Conservation (phyloP, 805 yeast species). For the Limtongia smithiae region DNA sequence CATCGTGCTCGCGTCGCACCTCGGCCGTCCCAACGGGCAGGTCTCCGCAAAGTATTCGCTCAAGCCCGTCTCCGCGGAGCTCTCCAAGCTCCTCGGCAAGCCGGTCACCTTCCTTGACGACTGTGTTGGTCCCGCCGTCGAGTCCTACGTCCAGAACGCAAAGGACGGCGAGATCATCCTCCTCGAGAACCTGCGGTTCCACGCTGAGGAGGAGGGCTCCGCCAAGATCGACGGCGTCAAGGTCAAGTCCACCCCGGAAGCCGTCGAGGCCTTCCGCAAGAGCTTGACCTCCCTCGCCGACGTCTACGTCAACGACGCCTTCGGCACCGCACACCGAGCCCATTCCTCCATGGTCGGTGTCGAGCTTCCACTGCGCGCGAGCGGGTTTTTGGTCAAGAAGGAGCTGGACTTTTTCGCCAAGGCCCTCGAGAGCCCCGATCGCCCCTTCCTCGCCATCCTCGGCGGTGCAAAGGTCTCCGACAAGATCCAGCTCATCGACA, state of each 20-base stretch:
- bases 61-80: constrained; percentile 89
- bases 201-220: constrained; percentile 87
- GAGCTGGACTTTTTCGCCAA: constrained; percentile 96
- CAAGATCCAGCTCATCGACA: constrained; percentile 97
- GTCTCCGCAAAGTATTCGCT: constrained; percentile 79
- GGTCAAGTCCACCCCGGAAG: constrained; percentile 85
- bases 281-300: constrained; percentile 91
- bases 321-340: constrained; percentile 99
- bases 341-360: constrained; percentile 99
- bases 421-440: constrained; percentile 95
- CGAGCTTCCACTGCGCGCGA: constrained; percentile 91
- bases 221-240: constrained; percentile 90
- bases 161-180: constrained; percentile 72
- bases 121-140: constrained; percentile 90
- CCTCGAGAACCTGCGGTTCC: constrained; percentile 97
- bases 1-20: constrained; percentile 90
- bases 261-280: constrained; percentile 81
- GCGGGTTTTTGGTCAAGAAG: constrained; percentile 98
- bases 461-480: constrained; percentile 99
- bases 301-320: constrained; percentile 94
- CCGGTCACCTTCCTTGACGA: constrained; percentile 80
- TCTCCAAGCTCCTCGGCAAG: constrained; percentile 68
- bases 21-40: constrained; percentile 99
- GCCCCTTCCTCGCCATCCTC: constrained; percentile 97
- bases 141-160: constrained; percentile 69